Evolutionary conservation across 192 early-diverging fungal genomes (phyloP), one percentile per base, ranked within the genome.

Genomic region (Ramicandelaber brevisporus): DNA sequence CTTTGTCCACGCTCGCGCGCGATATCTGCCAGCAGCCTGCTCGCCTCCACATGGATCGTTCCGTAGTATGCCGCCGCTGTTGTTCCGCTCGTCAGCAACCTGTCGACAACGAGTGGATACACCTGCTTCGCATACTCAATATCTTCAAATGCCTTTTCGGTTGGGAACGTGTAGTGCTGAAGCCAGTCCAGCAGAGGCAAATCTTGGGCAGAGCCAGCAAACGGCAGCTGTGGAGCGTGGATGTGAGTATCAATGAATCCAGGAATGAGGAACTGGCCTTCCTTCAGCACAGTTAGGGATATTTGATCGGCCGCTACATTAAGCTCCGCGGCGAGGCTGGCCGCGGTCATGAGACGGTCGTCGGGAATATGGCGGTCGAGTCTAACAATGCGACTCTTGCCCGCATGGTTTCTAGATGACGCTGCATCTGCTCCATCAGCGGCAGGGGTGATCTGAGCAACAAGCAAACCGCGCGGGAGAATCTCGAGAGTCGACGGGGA

Each of bases 201-300:
- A 34, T 86, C 81, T 51, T 79, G 73, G 10, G 86, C 90, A 6
- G 73, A 77, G 16, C 86, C 90, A 10, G 75, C 57, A 40, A 75
- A 87, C 10, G 70, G 55, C 37, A 76, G 82, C 58, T 96, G 90
- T 11, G 90, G 73, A 20, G 84, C 83, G 44, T 96, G 90, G 28
- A 73, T 73, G 48, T 96, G 90, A 9, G 84, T 88, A 33, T 96
- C 89, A 20, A 96, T 55, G 20, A 90, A 65, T 10, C 89, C 89
- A 18, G 85, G 89, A 35, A 85, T 56, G 33, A 90, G 48, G 42
- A 88, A 79, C 44, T 85, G 74, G 15, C 53, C 45, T 0, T 34
- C 30, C 3, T 34, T 42, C 19, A 77, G 50, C 26, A n/a, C n/a
- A n/a, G n/a, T n/a, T n/a, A n/a, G n/a, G n/a, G n/a, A n/a, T n/a